Evolutionary conservation across 805 yeast genomes (phyloP), one percentile per base, ranked within the genome.

Genomic region (Candida gorgasii): DNA sequence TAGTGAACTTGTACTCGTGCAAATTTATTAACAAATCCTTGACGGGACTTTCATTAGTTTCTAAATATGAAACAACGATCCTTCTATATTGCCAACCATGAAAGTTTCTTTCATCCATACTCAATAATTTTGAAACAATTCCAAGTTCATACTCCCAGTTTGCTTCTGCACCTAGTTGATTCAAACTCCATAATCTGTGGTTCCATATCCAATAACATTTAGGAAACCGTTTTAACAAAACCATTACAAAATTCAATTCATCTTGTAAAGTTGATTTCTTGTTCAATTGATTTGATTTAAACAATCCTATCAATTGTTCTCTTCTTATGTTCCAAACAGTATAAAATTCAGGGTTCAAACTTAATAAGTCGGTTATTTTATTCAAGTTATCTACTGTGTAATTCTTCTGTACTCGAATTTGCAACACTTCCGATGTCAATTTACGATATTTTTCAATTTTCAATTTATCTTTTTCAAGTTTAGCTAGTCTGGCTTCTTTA

Each of bases 131-230:
- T 45, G 77, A 78, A 1, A 88, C 90, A 7, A 89, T 72, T 1
- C 62, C 70, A 53, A 93, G 63, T 59, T 93, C 99, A 23, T 55
- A 58, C n/a, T 68, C 59, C 93, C 95, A 89, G 41, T 82, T 65
- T 8, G 84, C 78, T 24, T 78, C 76, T 14, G 69, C 58, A 26
- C 77, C 73, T 30, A 69, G 45, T 45, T 58, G 56, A 41, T 52
- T 53, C 29, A 92, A 62, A 33, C 86, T 76, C 98, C 99, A 93
- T 8, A 77, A 65, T 27, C 99, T 72, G 59, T 93, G 97, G 52
- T 83, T 86, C 97, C 98, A 93, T 9, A 93, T 82, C 97, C 98
- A 93, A 58, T 93, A 93, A 30, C 90, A 88, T 59, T 93, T 93
- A 1, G 99, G 98, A 50, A 65, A 82, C 43, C 72, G 63, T 42